These are phyloP conservation scores for Aspergillus hortae DNA, from an alignment of 2,329 filamentous ascomycete species.

Conservation along the genomic window DNA sequence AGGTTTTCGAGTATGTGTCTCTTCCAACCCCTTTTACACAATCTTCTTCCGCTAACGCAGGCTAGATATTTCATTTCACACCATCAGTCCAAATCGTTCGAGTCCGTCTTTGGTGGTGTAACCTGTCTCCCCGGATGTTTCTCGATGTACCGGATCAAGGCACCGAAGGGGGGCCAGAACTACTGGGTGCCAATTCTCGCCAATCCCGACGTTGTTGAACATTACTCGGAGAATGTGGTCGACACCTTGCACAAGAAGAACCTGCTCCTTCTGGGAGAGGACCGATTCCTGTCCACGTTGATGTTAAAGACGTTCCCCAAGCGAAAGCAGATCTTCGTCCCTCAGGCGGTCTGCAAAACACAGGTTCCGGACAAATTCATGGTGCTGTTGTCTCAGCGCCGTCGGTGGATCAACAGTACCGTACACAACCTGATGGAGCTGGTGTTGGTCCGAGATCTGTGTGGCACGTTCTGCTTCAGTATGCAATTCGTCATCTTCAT, in stretches of 20 bases:
- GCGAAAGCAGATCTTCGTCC: slow-evolving; percentile 97
- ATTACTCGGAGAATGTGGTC: slow-evolving; percentile 98
- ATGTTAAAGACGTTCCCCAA: slow-evolving; percentile 99
- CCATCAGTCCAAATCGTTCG: slow-evolving; percentile 93
- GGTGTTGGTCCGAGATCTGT: slow-evolving; percentile 89
- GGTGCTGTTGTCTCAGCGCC: slow-evolving; percentile 87
- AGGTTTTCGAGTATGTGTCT: slow-evolving; percentile 79
- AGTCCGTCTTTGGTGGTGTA: slow-evolving; percentile 97
- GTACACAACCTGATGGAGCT: slow-evolving; percentile 99
- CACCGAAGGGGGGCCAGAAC: slow-evolving; percentile 95
- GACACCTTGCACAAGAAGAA: slow-evolving; percentile 99
- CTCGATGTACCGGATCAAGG: slow-evolving; percentile 99
- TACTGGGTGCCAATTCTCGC: slow-evolving; percentile 99
- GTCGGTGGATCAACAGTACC: slow-evolving; percentile 99
- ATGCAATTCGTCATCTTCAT: slow-evolving; percentile 99
- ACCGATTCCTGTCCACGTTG: slow-evolving; percentile 91
- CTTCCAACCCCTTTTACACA: neutral
- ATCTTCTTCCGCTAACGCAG: slow-evolving; percentile 7
- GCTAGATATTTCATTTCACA: slow-evolving; percentile 92
- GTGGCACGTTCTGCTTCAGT: slow-evolving; percentile 98
- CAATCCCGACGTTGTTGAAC: slow-evolving; percentile 97
- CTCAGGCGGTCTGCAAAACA: slow-evolving; percentile 98
- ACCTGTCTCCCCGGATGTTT: slow-evolving; percentile 98
- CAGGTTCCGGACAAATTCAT: slow-evolving; percentile 90
- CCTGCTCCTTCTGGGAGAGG: slow-evolving; percentile 82